A percentile compares a stretch with the other conserved stretches of the same genome.
Evolutionary conservation across 2,329 filamentous ascomycete genomes (phyloP).

Genomic region (Daldinia sp.): DNA sequence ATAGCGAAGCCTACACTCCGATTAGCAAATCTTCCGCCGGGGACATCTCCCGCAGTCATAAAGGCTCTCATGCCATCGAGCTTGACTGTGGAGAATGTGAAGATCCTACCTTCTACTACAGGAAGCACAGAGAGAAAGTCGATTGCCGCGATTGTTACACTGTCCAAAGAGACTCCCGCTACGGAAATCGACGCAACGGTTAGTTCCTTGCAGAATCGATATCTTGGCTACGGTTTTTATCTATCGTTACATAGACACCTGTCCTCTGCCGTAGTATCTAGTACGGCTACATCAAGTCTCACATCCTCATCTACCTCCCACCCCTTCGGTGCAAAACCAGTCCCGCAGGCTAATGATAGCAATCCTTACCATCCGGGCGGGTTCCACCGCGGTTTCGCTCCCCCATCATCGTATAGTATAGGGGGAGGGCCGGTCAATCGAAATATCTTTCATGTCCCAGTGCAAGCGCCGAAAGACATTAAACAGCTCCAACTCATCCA

Average conservation of each 20-base stretch:
- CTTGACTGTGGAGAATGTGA: slow-evolving; percentile 78
- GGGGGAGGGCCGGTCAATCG: slow-evolving; percentile 58
- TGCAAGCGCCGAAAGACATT: slow-evolving; percentile 81
- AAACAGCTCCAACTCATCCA: slow-evolving; percentile 86
- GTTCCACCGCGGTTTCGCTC: slow-evolving; percentile 75
- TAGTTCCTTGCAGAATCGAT: slow-evolving; percentile 82
- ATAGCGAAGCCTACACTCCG: slow-evolving; percentile 72
- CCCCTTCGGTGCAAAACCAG: slow-evolving; percentile 82
- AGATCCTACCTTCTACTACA: slow-evolving; percentile 70
- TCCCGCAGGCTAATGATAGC: slow-evolving; percentile 58
- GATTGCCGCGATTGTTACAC: slow-evolving; percentile 81
- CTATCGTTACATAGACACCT: slow-evolving; percentile 84
- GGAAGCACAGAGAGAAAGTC: slow-evolving; percentile 74
- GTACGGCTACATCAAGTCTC: slow-evolving; percentile 54
- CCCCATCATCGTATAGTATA: slow-evolving; percentile 75
- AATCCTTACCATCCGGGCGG: slow-evolving; percentile 59
- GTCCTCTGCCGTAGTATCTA: slow-evolving; percentile 76
- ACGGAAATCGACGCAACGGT: slow-evolving; percentile 86
- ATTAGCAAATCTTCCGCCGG: slow-evolving; percentile 70
- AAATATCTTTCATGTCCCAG: slow-evolving; percentile 72
- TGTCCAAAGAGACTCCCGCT: slow-evolving; percentile 83
- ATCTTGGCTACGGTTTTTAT: slow-evolving; percentile 87
- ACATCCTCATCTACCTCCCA: slow-evolving; percentile 66
- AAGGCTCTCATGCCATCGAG: slow-evolving; percentile 70
- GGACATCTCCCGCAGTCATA: slow-evolving; percentile 69